Evolutionary conservation across 2,329 filamentous ascomycete species (phyloP).

Genomic region (Neofusicoccum kwambonambiense): DNA sequence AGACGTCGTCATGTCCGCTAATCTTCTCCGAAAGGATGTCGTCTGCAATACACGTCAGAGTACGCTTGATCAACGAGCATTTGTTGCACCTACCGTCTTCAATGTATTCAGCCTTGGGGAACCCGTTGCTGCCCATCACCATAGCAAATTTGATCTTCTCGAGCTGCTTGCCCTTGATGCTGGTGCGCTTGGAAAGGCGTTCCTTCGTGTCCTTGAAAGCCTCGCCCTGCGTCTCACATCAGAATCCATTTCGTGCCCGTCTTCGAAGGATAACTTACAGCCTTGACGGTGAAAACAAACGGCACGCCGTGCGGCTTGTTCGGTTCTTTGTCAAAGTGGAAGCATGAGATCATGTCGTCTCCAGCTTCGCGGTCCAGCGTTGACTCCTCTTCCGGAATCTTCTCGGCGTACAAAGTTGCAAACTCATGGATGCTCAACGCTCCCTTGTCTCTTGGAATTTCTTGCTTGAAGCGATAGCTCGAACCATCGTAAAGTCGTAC

Average conservation of each 20-base stretch:
- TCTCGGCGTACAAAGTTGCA: slow-evolving; percentile 75
- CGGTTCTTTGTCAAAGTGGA: slow-evolving; percentile 91
- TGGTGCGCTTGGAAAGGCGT: slow-evolving; percentile 86
- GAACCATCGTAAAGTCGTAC: slow-evolving; percentile 83
- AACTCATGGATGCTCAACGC: slow-evolving; percentile 88
- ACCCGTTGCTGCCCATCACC: slow-evolving; percentile 60
- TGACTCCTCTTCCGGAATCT: slow-evolving; percentile 68
- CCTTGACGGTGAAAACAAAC: slow-evolving; percentile 83
- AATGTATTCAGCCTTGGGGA: slow-evolving; percentile 77
- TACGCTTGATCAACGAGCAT: slow-evolving; percentile 10
- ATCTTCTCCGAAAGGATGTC: slow-evolving; percentile 48
- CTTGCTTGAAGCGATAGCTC: slow-evolving; percentile 78
- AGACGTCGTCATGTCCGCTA: slow-evolving; percentile 32
- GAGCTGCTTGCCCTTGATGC: slow-evolving; percentile 95
- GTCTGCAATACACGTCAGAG: slow-evolving; percentile 32
- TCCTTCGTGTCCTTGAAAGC: slow-evolving; percentile 89
- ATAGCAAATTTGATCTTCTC: slow-evolving; percentile 98
- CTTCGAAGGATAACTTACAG: slow-evolving; percentile 54
- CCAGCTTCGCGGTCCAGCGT: slow-evolving; percentile 41
- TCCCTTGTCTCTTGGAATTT: slow-evolving; percentile 66
- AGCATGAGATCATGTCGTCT: slow-evolving; percentile 35
- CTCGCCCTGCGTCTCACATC: slow-evolving; percentile 61
- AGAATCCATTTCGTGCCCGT: neutral
- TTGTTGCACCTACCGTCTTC: slow-evolving; percentile 71
- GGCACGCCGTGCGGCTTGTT: slow-evolving; percentile 82